phyloP scores from a whole-genome alignment of 306 rosid species.

The Purshia tridentata region DNA sequence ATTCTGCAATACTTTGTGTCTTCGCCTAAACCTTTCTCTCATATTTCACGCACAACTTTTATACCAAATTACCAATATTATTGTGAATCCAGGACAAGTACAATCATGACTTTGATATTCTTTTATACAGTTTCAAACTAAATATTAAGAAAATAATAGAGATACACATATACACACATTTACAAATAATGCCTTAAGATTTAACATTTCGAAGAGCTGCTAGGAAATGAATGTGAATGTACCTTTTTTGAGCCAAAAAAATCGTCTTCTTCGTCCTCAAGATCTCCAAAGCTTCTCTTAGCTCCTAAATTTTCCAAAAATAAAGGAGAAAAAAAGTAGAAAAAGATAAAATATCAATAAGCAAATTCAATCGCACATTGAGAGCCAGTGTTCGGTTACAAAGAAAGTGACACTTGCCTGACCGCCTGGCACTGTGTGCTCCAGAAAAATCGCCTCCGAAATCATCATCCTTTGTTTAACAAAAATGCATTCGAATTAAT shows the following conservation, averaged over 20 bases:
- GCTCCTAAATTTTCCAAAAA: conserved; percentile 34
- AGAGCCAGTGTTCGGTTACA: conserved; percentile 11
- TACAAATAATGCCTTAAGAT: background rate
- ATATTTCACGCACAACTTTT: background rate
- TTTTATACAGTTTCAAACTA: background rate
- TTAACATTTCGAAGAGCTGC: background rate
- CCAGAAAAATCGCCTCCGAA: conserved; percentile 70
- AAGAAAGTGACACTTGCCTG: conserved; percentile 40
- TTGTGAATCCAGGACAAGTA: background rate
- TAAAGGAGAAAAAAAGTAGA: background rate
- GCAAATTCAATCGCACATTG: conserved; percentile 1
- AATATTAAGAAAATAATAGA: background rate
- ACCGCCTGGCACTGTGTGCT: conserved; percentile 36
- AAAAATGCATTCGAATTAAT: conserved; percentile 11
- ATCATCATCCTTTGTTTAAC: conserved; percentile 65
- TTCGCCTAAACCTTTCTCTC: background rate
- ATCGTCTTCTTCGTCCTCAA: conserved; percentile 64
- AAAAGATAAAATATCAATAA: background rate
- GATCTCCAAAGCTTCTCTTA: conserved; percentile 72
- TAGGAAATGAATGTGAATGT: background rate
- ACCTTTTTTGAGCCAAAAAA: conserved; percentile 66
- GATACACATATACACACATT: background rate
- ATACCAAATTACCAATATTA: background rate
- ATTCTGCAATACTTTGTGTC: background rate
- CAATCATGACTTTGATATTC: background rate